Base-by-base conservation (phyloP, 1,139 yeast species). In the Kazachstania sp. region DNA sequence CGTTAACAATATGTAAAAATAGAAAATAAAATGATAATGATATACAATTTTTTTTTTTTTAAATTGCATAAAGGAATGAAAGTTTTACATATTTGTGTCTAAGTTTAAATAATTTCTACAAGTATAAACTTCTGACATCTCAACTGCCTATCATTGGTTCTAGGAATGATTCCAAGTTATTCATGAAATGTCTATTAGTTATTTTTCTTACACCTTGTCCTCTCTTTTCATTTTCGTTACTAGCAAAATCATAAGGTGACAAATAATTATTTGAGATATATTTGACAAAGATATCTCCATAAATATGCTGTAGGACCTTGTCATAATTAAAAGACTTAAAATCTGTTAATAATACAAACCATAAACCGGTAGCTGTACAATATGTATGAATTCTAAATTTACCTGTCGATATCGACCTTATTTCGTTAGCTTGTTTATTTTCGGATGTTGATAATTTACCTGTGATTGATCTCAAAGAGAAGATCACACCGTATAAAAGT, bases 401-500 rank as follows among this genome's bases (percentile, higher is more conserved):
- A 2, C 86, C 79, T 1, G 96, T 84, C 11, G 83, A 71, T 61
- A 81, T 86, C 2, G 86, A 76, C 47, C 78, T 74, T 53, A 86
- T 75, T 31, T 74, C 66, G 60, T 84, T 86, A 4, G 16, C 26
- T 8, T 26, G 20, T 13, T 7, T 15, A 15, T 57, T 52, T 3
- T 57, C 54, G 3, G 56, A 62, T 12, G 58, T 57, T 29, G 73
- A 72, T 7, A 87, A 68, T 58, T 85, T 83, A 28, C 79, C 72
- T 0, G 92, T 76, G 44, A 90, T 77, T 54, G 82, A 85, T 48
- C 90, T 77, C 52, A 92, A 68, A 9, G 97, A 87, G 61, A 80
- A 85, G 18, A 87, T 71, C 44, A 86, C 79, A n/a, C 98, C 98
- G 63, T 87, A 92, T 18, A 92, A 71, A 40, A 92, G 74, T 63